These are phyloP conservation scores for Mrakia gelida DNA, from an alignment of 768 basidiomycete genomes.

Conservation along the genomic window DNA sequence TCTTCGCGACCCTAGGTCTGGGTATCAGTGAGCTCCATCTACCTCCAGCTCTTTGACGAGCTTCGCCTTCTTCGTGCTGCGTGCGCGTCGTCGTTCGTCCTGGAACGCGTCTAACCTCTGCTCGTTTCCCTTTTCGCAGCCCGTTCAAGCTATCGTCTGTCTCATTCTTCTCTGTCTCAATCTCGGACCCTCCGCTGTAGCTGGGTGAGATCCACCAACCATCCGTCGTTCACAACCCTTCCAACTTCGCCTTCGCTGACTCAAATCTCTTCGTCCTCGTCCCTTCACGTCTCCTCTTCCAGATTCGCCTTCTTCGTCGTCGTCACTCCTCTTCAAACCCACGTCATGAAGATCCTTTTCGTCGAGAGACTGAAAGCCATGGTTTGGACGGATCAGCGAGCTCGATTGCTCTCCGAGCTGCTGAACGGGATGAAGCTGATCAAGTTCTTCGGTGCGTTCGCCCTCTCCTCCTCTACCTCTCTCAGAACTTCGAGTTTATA, in stretches of 20 bases:
- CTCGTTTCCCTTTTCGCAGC: too few species aligned
- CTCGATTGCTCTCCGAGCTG: slow-evolving; percentile 63
- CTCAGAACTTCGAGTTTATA: too few species aligned
- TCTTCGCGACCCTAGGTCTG: background rate
- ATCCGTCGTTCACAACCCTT: too few species aligned
- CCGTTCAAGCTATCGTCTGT: slow-evolving; percentile 24
- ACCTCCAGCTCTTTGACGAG: too few species aligned
- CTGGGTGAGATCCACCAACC: too few species aligned
- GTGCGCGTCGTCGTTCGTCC: too few species aligned
- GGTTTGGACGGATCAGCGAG: slow-evolving; percentile 58
- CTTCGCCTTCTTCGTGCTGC: too few species aligned
- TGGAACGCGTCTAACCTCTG: too few species aligned
- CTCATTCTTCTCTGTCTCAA: slow-evolving; percentile 39
- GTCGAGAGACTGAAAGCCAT: slow-evolving; percentile 46
- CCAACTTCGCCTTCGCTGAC: too few species aligned
- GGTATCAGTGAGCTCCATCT: too few species aligned
- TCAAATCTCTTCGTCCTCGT: background rate
- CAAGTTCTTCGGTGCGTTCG: slow-evolving; percentile 24
- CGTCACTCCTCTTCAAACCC: slow-evolving; percentile 21
- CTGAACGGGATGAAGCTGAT: slow-evolving; percentile 45
- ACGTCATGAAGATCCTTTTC: slow-evolving; percentile 26
- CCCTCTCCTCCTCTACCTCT: background rate
- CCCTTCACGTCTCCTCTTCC: background rate
- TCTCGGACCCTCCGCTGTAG: slow-evolving; percentile 53
- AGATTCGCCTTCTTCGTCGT: slow-evolving; percentile 30